phyloP scores from a whole-genome alignment of 2,329 filamentous ascomycete species.

The Pseudogymnoascus sp. region DNA sequence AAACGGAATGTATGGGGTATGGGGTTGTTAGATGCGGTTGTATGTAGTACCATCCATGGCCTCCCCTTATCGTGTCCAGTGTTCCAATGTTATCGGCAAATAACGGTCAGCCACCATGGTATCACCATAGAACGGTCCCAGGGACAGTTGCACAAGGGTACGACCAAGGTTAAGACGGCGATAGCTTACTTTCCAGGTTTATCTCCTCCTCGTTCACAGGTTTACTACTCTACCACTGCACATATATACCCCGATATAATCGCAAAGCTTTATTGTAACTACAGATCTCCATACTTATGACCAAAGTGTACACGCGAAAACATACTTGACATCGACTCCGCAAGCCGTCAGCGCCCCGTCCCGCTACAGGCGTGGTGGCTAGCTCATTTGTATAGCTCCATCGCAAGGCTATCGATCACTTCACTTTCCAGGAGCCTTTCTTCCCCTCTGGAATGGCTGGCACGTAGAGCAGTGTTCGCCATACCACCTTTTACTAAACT shows the following conservation, averaged over 20 bases:
- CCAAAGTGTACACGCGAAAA: neutral
- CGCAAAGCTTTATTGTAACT: neutral
- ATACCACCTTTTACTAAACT: neutral
- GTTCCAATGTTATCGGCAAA: neutral
- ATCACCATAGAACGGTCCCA: slow-evolving; percentile 1
- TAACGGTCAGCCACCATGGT: neutral
- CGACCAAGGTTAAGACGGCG: neutral
- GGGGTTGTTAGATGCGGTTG: neutral
- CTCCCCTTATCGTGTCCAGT: neutral
- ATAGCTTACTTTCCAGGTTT: neutral
- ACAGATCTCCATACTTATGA: neutral
- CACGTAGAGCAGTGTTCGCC: neutral
- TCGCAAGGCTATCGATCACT: slow-evolving; percentile 1
- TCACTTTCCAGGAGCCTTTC: neutral
- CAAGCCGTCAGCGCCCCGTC: neutral
- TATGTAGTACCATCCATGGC: slow-evolving; percentile 2
- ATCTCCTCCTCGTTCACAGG: neutral
- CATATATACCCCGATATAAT: neutral
- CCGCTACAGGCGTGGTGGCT: neutral
- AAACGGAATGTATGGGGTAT: neutral
- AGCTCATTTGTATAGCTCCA: slow-evolving; percentile 6
- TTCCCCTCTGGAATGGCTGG: neutral
- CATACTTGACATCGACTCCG: neutral
- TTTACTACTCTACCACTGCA: neutral
- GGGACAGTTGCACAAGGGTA: neutral